These are phyloP conservation scores for Candida ponderosae DNA, from an alignment of 805 yeast genomes.

Conservation along the genomic window DNA sequence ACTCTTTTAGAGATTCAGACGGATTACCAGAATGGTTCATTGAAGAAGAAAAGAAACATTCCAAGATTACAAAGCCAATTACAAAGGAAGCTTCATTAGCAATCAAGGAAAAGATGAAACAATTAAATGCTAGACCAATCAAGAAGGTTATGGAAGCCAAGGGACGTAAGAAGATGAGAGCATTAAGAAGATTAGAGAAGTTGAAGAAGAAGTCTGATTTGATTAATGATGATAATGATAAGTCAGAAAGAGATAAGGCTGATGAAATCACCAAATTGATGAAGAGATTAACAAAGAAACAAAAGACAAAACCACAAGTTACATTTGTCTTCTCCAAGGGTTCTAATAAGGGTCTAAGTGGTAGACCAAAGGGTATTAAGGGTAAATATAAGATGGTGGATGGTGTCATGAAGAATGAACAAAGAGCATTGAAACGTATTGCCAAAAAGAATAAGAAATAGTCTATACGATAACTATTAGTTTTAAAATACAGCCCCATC, in stretches of 20 bases:
- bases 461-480: conserved; percentile 3
- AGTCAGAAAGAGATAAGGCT: conserved; percentile 90
- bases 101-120: conserved; percentile 63
- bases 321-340: conserved; percentile 88
- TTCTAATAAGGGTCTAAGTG: conserved; percentile 74
- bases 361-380: conserved; percentile 94
- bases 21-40: conserved; percentile 95
- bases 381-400: conserved; percentile 99
- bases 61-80: conserved; percentile 81
- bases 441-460: conserved; percentile 75
- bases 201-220: conserved; percentile 87
- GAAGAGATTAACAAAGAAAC: conserved; percentile 71
- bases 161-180: conserved; percentile 93
- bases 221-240: conserved; percentile 79
- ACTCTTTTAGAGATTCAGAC: conserved; percentile 85
- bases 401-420: conserved; percentile 96
- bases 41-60: conserved; percentile 85
- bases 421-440: conserved; percentile 84
- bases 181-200: conserved; percentile 77
- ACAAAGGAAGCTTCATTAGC: conserved; percentile 90
- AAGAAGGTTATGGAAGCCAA: conserved; percentile 98
- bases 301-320: conserved; percentile 67
- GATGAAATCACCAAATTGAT: conserved; percentile 84
- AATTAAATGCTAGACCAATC: conserved; percentile 93
- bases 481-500: too few relatives aligned